Conservation (phyloP, 2,329 filamentous ascomycete species). For the Pyricularia sp. region DNA sequence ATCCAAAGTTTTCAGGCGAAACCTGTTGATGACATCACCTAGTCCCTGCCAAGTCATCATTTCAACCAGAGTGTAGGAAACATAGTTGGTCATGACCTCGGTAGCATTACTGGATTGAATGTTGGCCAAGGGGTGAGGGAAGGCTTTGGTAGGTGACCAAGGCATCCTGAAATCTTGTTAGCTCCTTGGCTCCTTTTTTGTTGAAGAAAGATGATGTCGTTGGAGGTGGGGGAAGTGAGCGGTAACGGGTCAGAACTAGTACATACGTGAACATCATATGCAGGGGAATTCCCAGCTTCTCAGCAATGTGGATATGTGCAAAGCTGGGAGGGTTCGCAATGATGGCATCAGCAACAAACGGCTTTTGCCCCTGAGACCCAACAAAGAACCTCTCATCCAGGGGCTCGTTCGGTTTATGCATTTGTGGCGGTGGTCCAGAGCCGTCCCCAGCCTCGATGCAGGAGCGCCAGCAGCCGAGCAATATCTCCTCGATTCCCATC, state of each 20-base stretch:
- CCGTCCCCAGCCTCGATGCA: conserved; percentile 64
- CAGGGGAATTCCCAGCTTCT: conserved; percentile 62
- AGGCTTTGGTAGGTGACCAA: conserved; percentile 61
- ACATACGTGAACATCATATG: conserved; percentile 76
- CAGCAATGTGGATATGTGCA: conserved; percentile 67
- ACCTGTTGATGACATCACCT: conserved; percentile 64
- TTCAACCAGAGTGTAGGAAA: conserved; percentile 68
- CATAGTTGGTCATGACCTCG: conserved; percentile 62
- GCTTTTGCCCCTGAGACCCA: conserved; percentile 18
- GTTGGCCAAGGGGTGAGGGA: conserved; percentile 66
- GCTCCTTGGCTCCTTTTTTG: not conserved
- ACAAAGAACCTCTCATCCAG: not conserved
- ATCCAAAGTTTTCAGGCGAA: conserved; percentile 53
- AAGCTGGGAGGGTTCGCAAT: conserved; percentile 75
- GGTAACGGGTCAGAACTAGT: not conserved
- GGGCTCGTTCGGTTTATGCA: not conserved
- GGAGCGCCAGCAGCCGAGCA: conserved; percentile 68
- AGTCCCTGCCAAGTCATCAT: conserved; percentile 88
- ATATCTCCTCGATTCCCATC: conserved; percentile 66
- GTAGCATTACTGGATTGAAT: conserved; percentile 63
- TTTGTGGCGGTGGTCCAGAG: conserved; percentile 36
- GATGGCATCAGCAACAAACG: conserved; percentile 62
- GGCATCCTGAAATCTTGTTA: conserved; percentile 32
- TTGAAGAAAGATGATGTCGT: not conserved
- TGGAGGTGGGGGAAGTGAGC: not conserved